These are phyloP conservation scores for Solanum chiquidenum DNA, from an alignment of 257 asterid species.

Conservation along the genomic window DNA sequence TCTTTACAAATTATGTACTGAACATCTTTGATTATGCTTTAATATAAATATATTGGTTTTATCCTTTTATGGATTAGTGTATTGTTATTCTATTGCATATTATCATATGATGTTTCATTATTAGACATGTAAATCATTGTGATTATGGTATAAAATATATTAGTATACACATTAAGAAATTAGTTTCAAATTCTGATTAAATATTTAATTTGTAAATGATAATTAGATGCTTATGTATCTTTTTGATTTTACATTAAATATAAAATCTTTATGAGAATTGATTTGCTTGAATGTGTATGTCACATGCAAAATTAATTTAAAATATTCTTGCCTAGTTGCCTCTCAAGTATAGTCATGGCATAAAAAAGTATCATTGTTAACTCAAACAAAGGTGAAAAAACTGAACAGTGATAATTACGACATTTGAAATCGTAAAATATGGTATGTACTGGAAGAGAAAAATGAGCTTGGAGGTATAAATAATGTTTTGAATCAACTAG, in stretches of 20 bases:
- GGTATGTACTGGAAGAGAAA: not conserved
- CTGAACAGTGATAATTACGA: not conserved
- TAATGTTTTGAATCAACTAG: not conserved
- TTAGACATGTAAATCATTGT: not conserved
- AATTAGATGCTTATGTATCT: not conserved
- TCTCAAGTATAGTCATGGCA: not conserved
- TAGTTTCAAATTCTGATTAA: too few relatives aligned
- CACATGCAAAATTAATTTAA: not conserved
- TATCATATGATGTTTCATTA: not conserved
- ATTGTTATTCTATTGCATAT: too few relatives aligned
- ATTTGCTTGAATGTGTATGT: not conserved
- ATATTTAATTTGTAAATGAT: too few relatives aligned
- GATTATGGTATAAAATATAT: not conserved
- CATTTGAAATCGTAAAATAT: too few relatives aligned
- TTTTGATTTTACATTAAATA: too few relatives aligned
- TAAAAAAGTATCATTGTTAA: not conserved
- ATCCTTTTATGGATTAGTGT: not conserved
- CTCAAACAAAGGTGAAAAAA: not conserved
- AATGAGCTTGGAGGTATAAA: not conserved
- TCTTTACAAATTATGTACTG: not conserved
- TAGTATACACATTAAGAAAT: not conserved
- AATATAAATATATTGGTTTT: not conserved
- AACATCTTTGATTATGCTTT: not conserved
- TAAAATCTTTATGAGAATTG: not conserved
- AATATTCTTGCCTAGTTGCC: not conserved